Evolutionary conservation across 140 eudicot genomes (phyloP).

Genomic region (Artemisia princeps): DNA sequence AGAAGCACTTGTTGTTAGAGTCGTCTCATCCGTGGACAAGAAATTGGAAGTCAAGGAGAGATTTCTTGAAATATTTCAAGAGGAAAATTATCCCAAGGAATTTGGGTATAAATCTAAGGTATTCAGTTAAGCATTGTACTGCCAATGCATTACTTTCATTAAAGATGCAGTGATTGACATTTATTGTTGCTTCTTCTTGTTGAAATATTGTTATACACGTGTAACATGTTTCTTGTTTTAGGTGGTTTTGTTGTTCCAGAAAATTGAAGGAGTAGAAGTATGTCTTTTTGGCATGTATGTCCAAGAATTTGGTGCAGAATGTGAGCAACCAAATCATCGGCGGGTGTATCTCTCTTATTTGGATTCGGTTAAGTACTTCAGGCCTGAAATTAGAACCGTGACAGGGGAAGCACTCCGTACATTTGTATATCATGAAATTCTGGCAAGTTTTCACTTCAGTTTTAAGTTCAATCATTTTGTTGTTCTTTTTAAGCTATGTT

Average conservation of each 20-base stretch:
- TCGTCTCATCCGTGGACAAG: conserved; percentile 95
- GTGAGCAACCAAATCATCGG: conserved; percentile 87
- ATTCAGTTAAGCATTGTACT: conserved; percentile 1
- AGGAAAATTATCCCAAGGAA: conserved; percentile 79
- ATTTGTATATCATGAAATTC: conserved; percentile 92
- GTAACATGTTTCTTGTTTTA: conserved; percentile 26
- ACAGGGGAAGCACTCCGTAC: conserved; percentile 97
- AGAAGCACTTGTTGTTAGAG: conserved; percentile 83
- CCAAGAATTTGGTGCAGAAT: conserved; percentile 88
- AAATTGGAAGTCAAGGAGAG: conserved; percentile 85
- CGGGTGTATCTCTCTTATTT: conserved; percentile 90
- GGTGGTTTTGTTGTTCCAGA: conserved; percentile 83
- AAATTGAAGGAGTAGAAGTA: conserved; percentile 97
- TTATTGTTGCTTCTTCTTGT: not conserved
- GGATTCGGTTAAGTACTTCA: conserved; percentile 90
- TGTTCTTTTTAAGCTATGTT: not conserved
- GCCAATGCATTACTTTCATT: not conserved
- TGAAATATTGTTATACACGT: not conserved
- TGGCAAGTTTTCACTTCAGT: conserved; percentile 39
- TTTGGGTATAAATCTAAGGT: conserved; percentile 94
- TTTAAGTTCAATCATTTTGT: not conserved
- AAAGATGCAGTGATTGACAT: not conserved
- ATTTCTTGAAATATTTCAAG: conserved; percentile 83
- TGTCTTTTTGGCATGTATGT: conserved; percentile 98
- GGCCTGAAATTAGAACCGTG: conserved; percentile 78